Percentiles rank a stretch among this genome's conserved stretches.
These are phyloP conservation scores for Phytophthora cryptogea DNA, from an alignment of 352 stramenopile species.

Conservation along the genomic window DNA sequence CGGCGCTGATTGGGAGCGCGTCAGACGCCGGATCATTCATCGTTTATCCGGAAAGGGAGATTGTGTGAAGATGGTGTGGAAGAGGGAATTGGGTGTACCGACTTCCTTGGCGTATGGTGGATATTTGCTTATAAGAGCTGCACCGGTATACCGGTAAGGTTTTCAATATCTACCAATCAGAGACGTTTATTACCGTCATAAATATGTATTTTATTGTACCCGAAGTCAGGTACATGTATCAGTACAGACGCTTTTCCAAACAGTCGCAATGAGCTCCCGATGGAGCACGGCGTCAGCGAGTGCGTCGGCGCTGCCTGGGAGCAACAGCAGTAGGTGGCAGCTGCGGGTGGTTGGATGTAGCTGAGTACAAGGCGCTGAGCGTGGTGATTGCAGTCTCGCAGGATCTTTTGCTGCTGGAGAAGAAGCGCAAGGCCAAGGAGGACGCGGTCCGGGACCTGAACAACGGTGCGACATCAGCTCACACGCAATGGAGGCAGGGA, in stretches of 20 bases:
- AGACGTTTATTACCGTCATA: too few species aligned
- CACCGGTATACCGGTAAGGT: too few species aligned
- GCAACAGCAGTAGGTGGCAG: slow-evolving; percentile 13
- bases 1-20: slow-evolving; percentile 1
- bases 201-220: too few species aligned
- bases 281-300: slow-evolving; percentile 11
- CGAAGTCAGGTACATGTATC: background rate
- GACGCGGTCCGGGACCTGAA: slow-evolving; percentile 50
- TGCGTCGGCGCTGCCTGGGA: slow-evolving; percentile 3
- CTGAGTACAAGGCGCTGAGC: background rate
- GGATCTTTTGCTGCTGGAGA: slow-evolving; percentile 56
- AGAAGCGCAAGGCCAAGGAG: slow-evolving; percentile 56
- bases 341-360: background rate
- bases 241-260: background rate
- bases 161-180: too few species aligned
- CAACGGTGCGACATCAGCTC: slow-evolving; percentile 32
- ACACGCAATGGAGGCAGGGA: background rate
- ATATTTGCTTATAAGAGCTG: too few species aligned
- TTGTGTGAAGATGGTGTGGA: background rate
- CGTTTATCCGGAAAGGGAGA: background rate
- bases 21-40: background rate
- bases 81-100: too few species aligned
- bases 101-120: too few species aligned
- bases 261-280: slow-evolving; percentile 11
- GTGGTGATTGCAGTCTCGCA: slow-evolving; percentile 25